phyloP scores from a whole-genome alignment of 2,329 filamentous ascomycete species.

The Curvularia eragrostidis region DNA sequence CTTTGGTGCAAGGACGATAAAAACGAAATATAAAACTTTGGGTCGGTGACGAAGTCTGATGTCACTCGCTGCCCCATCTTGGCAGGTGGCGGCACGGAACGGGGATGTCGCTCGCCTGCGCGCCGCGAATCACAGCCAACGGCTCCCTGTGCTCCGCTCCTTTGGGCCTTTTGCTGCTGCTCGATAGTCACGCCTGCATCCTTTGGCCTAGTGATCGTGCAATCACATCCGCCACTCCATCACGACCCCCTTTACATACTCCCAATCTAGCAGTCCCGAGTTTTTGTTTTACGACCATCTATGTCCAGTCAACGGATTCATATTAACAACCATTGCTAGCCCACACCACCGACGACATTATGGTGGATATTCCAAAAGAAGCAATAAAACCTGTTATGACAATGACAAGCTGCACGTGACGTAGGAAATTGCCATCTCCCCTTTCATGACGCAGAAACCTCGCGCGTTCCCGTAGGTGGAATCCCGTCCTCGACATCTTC shows the following conservation, averaged over 20 bases:
- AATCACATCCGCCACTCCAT: constrained; percentile 10
- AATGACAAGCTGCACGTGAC: neutral
- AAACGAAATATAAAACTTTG: neutral
- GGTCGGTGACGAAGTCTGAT: constrained; percentile 28
- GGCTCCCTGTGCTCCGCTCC: constrained; percentile 22
- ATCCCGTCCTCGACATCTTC: constrained; percentile 48
- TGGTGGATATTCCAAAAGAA: constrained; percentile 11
- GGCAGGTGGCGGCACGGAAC: constrained; percentile 17
- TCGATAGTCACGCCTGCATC: constrained; percentile 14
- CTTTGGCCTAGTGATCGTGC: constrained; percentile 12
- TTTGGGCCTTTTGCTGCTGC: constrained; percentile 9
- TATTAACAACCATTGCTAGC: neutral
- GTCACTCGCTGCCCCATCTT: constrained; percentile 18
- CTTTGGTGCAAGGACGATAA: neutral
- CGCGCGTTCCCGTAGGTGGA: constrained; percentile 42
- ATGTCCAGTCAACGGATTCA: too few species aligned
- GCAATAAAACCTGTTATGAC: neutral
- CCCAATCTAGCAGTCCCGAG: neutral
- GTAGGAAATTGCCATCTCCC: neutral
- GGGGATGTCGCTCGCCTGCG: neutral
- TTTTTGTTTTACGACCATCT: too few species aligned
- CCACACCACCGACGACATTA: neutral
- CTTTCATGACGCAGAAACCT: constrained; percentile 19
- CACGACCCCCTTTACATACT: neutral
- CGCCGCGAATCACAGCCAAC: constrained; percentile 4